phyloP scores from a whole-genome alignment of 148 eudicot genomes.

The Diospyros lotus region DNA sequence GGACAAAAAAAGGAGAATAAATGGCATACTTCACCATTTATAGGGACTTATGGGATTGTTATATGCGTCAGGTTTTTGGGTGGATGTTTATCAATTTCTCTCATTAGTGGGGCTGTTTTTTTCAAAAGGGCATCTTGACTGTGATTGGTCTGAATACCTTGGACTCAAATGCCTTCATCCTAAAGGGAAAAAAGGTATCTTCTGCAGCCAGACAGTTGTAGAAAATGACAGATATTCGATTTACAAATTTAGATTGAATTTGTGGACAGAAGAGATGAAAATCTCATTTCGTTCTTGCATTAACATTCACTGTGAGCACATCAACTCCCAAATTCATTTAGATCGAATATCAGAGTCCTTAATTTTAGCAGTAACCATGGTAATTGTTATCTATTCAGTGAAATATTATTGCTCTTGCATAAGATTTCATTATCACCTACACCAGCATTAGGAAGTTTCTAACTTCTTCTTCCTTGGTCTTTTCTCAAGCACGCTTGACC shows the following conservation, averaged over 20 bases:
- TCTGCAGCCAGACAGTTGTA: background rate
- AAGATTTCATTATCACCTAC: background rate
- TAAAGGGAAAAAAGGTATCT: background rate
- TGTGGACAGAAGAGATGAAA: too few species aligned
- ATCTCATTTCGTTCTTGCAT: background rate
- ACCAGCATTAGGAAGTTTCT: background rate
- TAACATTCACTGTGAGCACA: background rate
- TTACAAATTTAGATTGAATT: background rate
- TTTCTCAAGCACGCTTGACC: constrained; percentile 4
- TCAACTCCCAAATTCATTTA: background rate
- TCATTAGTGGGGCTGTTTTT: background rate
- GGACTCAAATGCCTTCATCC: background rate
- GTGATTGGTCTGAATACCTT: background rate
- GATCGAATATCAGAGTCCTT: too few species aligned
- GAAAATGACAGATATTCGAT: background rate
- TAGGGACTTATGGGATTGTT: background rate
- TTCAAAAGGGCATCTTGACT: background rate
- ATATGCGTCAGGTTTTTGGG: background rate
- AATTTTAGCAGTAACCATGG: background rate
- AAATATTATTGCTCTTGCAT: background rate
- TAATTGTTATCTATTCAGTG: background rate
- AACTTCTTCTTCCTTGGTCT: background rate
- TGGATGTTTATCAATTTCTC: background rate
- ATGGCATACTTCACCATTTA: background rate
- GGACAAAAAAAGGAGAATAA: background rate